Evolutionary conservation across 2,329 filamentous ascomycete species (phyloP), one percentile per base, ranked within the genome.

Genomic region (Pseudocercospora crystallina): DNA sequence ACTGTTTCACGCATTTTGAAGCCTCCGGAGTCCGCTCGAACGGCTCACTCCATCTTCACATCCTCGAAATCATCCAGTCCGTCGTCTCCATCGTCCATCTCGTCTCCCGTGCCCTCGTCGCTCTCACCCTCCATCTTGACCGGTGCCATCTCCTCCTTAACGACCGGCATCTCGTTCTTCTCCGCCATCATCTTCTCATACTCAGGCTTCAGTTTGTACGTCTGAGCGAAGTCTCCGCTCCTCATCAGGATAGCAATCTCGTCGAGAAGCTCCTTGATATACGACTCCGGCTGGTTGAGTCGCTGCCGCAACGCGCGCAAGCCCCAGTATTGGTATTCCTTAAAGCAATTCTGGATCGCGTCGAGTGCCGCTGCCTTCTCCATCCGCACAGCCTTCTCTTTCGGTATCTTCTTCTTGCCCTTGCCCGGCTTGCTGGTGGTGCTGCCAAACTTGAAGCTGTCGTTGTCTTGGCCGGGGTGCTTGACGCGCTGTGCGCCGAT

Each of bases 201-300:
- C 66, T 90, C 86, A 2, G 81, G 77, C 68, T 86, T 89, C 50
- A 96, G 73, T 61, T 86, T 86, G 84, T 90, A 97, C 60, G 86
- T 85, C 68, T 90, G 92, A 44, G 89, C 86, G 67, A 95, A 96
- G 2, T 84, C 80, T 20, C 92, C 92, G 40, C 84, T 86, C 70
- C 90, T 89, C 67, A 95, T 85, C 54, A 96, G 74, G 14, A 87
- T 82, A 0, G 90, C 92, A 53, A 97, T 82, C 65, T 90, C 84
- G 56, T 91, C 87, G 60, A 99, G 74, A 1, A 85, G 86, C 67
- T 94, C 83, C 47, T 92, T 90, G 55, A 99, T 81, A 69, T 91
- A 97, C n/a, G 87, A 85, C 68, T 97, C 94, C 1, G 94, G 94
- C 72, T 99, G 94, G 53, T 85, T 82, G 34, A 95, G 81, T 54